phyloP scores from a whole-genome alignment of 805 yeast species.

The Candida ortonii region DNA sequence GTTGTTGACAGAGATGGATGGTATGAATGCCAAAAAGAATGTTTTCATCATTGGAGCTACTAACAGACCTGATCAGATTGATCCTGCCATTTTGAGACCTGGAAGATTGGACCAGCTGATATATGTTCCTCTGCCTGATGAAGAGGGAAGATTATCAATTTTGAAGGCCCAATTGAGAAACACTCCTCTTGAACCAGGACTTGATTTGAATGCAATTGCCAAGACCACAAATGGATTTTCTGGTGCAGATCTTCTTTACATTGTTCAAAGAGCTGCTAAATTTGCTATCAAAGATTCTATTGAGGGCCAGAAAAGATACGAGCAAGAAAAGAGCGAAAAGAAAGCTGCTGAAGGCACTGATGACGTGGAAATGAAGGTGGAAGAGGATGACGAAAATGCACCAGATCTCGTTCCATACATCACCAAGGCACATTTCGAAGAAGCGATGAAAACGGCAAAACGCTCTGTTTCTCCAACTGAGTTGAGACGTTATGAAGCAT shows the following conservation, averaged over 20 bases:
- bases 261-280: constrained; percentile 98
- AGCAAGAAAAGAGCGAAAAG: constrained; percentile 52
- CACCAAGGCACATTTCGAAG: constrained; percentile 91
- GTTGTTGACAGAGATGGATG: constrained; percentile 97
- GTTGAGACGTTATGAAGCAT: constrained; percentile 97
- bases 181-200: constrained; percentile 97
- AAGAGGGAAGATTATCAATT: constrained; percentile 87
- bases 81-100: constrained; percentile 97
- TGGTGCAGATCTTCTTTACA: constrained; percentile 97
- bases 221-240: constrained; percentile 96
- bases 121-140: constrained; percentile 98
- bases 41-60: constrained; percentile 99
- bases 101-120: constrained; percentile 98
- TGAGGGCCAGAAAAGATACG: constrained; percentile 65
- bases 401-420: constrained; percentile 96
- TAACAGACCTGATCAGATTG: constrained; percentile 98
- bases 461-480: constrained; percentile 97
- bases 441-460: constrained; percentile 99
- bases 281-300: constrained; percentile 97
- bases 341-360: constrained; percentile 37
- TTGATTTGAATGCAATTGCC: constrained; percentile 84
- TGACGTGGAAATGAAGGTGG: constrained; percentile 37
- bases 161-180: constrained; percentile 95
- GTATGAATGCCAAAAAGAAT: constrained; percentile 99
- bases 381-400: constrained; percentile 56